A percentile compares a stretch with the other conserved stretches of the same genome.
phyloP scores from a whole-genome alignment of 768 basidiomycete species.

The Symmetrospora coprosmae region DNA sequence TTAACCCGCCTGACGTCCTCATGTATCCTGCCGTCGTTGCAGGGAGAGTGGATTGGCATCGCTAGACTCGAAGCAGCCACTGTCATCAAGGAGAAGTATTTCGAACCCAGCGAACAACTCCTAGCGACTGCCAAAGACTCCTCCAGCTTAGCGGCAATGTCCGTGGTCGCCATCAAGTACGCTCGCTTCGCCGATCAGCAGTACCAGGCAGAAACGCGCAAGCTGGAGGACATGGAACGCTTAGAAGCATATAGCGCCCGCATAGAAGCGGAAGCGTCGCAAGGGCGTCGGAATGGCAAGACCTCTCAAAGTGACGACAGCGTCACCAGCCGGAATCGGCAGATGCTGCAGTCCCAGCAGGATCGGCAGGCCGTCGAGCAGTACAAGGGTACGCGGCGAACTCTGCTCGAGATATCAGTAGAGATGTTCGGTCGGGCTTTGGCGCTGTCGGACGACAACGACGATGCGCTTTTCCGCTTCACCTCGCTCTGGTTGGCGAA shows the following conservation, averaged over 20 bases:
- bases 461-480: slow-evolving; percentile 67
- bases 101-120: slow-evolving; percentile 51
- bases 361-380: slow-evolving; percentile 45
- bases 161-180: slow-evolving; percentile 59
- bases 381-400: slow-evolving; percentile 42
- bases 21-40: no score
- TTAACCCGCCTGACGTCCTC: no score
- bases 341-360: slow-evolving; percentile 44
- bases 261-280: slow-evolving; percentile 56
- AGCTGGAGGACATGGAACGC: slow-evolving; percentile 56
- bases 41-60: slow-evolving; percentile 85
- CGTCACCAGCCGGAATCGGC: no score
- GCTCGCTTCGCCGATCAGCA: slow-evolving; percentile 82
- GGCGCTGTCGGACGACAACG: slow-evolving; percentile 52
- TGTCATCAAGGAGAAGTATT: slow-evolving; percentile 56
- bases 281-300: no score
- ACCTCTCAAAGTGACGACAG: no score
- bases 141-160: slow-evolving; percentile 13
- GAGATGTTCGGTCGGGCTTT: slow-evolving; percentile 74
- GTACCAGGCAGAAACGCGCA: slow-evolving; percentile 50
- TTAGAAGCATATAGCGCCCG: slow-evolving; percentile 59
- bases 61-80: slow-evolving; percentile 67
- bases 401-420: slow-evolving; percentile 60
- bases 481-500: slow-evolving; percentile 86
- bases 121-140: slow-evolving; percentile 32